A percentile compares a stretch with the other conserved stretches of the same genome.
Conservation (phyloP, 108 stramenopile species). For the Pseudonitzschia multistriata region DNA sequence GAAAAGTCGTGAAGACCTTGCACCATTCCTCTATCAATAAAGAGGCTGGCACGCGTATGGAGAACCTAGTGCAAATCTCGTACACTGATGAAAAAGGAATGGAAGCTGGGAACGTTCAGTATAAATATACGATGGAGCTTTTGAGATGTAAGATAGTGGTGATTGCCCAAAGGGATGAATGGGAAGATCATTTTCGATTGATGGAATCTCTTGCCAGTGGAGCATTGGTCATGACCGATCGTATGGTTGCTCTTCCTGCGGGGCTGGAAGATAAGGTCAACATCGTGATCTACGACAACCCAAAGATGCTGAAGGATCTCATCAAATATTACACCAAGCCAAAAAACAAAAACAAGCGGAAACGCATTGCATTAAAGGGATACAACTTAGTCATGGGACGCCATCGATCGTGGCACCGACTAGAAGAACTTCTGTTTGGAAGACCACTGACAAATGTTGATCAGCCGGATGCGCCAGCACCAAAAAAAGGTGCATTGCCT, state of each 20-base stretch:
- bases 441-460: slow-evolving; percentile 29
- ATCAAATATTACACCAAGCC: slow-evolving; percentile 43
- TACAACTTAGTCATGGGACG: slow-evolving; percentile 45
- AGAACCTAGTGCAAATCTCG: slow-evolving; percentile 17
- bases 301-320: slow-evolving; percentile 24
- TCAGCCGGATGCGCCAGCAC: slow-evolving; percentile 25
- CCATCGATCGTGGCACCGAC: slow-evolving; percentile 54
- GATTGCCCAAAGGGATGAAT: slow-evolving; percentile 58
- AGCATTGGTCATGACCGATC: slow-evolving; percentile 61
- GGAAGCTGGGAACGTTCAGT: slow-evolving; percentile 20
- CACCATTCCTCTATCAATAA: slow-evolving; percentile 18
- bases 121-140: slow-evolving; percentile 27
- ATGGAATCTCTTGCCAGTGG: slow-evolving; percentile 61
- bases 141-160: slow-evolving; percentile 59
- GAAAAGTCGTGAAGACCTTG: slow-evolving; percentile 13
- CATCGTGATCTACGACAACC: slow-evolving; percentile 46
- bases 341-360: slow-evolving; percentile 38
- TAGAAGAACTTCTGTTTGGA: slow-evolving; percentile 60
- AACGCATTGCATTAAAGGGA: slow-evolving; percentile 40
- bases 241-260: slow-evolving; percentile 42
- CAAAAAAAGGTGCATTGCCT: slow-evolving; percentile 10
- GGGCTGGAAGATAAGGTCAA: slow-evolving; percentile 37
- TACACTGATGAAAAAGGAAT: slow-evolving; percentile 23
- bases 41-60: neutral
- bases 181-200: slow-evolving; percentile 67